Evolutionary conservation across 495 filamentous ascomycete species (phyloP), one percentile per base, ranked within the genome.

Genomic region (Parathielavia hyrcaniae): DNA sequence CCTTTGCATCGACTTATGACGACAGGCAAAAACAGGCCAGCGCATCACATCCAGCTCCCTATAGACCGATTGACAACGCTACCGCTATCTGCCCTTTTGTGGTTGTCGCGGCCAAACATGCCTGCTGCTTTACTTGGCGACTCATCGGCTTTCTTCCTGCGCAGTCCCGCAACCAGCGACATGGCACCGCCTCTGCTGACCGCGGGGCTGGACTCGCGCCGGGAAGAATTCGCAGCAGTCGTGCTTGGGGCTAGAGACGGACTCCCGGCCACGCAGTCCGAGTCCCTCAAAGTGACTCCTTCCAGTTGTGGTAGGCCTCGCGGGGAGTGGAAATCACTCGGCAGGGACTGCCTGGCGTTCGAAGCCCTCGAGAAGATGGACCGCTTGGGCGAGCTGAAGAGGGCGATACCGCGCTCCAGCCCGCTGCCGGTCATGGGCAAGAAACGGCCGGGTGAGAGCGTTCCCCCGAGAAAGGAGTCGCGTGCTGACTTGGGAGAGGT

Each of bases 181-280:
- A 38, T 50, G 9, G 50, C 47, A 10, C 46, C 22, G n/a, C 10
- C 35, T 17, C 30, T 48, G 19, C 11, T 23, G 5, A 2, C 44
- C 54, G 2, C 51, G 62, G 23, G 61, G 67, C 61, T 65, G 63
- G 11, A 65, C 19, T 40, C 20, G 23, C 56, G 52, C 11, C 51
- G 40, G 2, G 50, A 38, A 30, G 44, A 23, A 8, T 53, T 53
- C 23, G 32, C 11, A 1, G 56, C 50, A 19, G 46, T 59, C 39
- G 45, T 16, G n/a, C 44, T 57, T 3, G 53, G 53, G 17, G 55
- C 36, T 14, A 71, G 70, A 14, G 71, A 73, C 1, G 71, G 74
- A 19, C 69, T 70, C 23, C 67, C 69, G 32, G 68, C 63, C 60
- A 75, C 66, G 73, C 72, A 77, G 51, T 75, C 70, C 11, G 69